These are phyloP conservation scores for Patellifolia procumbens DNA, from an alignment of 179 eudicot genomes.

Conservation along the genomic window DNA sequence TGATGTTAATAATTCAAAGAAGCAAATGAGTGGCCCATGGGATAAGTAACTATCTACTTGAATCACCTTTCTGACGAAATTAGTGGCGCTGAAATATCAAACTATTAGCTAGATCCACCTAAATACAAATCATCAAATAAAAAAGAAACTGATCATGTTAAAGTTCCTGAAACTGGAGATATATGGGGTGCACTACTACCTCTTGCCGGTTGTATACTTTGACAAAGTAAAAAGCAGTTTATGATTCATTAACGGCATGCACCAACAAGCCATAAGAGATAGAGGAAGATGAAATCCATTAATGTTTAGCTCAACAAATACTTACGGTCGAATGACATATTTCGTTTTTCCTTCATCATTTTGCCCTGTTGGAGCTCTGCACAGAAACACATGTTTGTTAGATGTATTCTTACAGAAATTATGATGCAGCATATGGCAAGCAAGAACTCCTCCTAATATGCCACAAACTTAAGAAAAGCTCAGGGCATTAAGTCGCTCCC, in stretches of 20 bases:
- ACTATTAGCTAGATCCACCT: neutral
- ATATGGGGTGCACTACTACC: neutral
- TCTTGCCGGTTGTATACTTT: neutral
- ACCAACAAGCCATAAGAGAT: neutral
- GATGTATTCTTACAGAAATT: neutral
- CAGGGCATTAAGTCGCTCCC: constrained; percentile 3
- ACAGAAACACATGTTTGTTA: constrained; percentile 12
- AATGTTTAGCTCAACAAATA: constrained; percentile 13
- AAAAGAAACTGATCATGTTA: neutral
- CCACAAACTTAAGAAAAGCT: neutral
- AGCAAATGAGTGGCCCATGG: neutral
- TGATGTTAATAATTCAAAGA: neutral
- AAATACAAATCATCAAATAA: neutral
- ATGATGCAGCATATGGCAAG: neutral
- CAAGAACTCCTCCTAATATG: neutral
- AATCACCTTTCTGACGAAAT: neutral
- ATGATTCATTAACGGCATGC: neutral
- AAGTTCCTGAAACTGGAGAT: neutral
- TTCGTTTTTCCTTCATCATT: constrained; percentile 85
- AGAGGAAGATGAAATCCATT: neutral
- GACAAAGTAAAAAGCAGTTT: neutral
- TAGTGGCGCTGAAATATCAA: neutral
- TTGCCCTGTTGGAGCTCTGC: constrained; percentile 77
- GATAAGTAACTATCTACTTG: neutral
- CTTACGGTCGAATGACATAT: constrained; percentile 95